Evolutionary conservation across 805 yeast genomes (phyloP).

Genomic region (Komagataella mondaviorum): DNA sequence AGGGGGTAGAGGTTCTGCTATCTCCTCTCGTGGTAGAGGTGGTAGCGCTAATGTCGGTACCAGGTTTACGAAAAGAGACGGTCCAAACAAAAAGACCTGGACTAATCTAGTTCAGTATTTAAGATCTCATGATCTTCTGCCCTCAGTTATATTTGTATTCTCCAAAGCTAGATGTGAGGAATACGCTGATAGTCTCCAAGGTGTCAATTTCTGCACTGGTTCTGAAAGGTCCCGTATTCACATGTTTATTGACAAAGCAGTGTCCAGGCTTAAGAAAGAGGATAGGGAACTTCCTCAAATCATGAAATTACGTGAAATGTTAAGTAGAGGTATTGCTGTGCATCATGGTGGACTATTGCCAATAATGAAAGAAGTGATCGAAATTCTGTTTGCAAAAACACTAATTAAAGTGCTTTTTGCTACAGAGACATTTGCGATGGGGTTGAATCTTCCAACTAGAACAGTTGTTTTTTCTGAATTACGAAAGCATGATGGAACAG

Average conservation of each 20-base stretch:
- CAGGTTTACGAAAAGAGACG: constrained; percentile 32
- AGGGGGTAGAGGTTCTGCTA: constrained; percentile 5
- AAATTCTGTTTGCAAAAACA: constrained; percentile 77
- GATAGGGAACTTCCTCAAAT: constrained; percentile 88
- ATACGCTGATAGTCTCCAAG: constrained; percentile 65
- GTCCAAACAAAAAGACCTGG: constrained; percentile 77
- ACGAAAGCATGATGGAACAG: constrained; percentile 83
- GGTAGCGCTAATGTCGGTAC: constrained; percentile 18
- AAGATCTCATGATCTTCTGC: constrained; percentile 57
- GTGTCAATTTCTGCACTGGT: constrained; percentile 71
- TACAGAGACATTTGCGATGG: constrained; percentile 98
- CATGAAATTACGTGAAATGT: constrained; percentile 62
- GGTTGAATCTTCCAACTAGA: constrained; percentile 89
- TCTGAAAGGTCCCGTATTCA: constrained; percentile 83
- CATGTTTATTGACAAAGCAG: constrained; percentile 85
- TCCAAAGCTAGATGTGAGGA: constrained; percentile 91
- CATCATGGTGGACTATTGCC: constrained; percentile 94
- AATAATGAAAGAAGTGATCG: constrained; percentile 86
- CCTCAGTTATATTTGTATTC: constrained; percentile 88
- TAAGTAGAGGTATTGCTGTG: constrained; percentile 87
- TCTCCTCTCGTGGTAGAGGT: constrained; percentile 13
- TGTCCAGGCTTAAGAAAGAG: constrained; percentile 75
- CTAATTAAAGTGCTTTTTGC: constrained; percentile 88
- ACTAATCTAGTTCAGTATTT: constrained; percentile 56
- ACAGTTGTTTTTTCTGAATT: constrained; percentile 85